These are phyloP conservation scores for Datisca glomerata DNA, from an alignment of 306 rosid species.

Conservation along the genomic window DNA sequence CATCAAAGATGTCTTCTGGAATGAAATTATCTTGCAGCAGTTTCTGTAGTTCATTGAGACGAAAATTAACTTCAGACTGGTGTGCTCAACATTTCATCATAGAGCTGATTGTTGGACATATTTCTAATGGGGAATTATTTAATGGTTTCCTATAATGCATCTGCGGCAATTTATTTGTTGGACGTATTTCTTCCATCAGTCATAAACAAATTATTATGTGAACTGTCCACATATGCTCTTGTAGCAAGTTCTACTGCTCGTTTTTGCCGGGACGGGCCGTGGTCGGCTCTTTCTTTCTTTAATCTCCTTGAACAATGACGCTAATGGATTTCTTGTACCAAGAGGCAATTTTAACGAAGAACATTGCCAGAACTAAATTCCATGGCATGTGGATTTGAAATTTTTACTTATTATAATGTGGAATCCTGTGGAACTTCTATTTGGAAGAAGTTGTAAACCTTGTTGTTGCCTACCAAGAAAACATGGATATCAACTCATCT, in stretches of 20 bases:
- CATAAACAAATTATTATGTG: too few species aligned
- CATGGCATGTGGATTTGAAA: constrained; percentile 22
- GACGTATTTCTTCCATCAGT: not conserved
- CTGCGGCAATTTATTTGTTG: too few species aligned
- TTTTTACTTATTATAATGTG: not conserved
- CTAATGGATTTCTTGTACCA: constrained; percentile 23
- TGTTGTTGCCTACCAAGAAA: constrained; percentile 38
- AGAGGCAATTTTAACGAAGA: constrained; percentile 23
- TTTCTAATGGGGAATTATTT: too few species aligned
- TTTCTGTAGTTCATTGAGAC: too few species aligned
- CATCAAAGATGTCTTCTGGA: not conserved
- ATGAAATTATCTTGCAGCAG: not conserved
- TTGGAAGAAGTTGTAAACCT: too few species aligned
- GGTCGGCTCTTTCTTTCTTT: too few species aligned
- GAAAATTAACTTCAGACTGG: too few species aligned
- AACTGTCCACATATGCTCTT: too few species aligned
- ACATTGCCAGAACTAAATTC: constrained; percentile 29
- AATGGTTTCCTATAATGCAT: too few species aligned
- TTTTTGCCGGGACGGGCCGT: too few species aligned
- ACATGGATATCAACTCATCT: constrained; percentile 32
- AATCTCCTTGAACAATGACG: too few species aligned
- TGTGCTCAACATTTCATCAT: constrained; percentile 5
- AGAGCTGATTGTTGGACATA: constrained; percentile 6
- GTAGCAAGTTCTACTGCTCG: too few species aligned
- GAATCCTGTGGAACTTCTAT: not conserved